These are phyloP conservation scores for Carex kokanica DNA, from an alignment of 176 grass and related monocot species.

Conservation along the genomic window DNA sequence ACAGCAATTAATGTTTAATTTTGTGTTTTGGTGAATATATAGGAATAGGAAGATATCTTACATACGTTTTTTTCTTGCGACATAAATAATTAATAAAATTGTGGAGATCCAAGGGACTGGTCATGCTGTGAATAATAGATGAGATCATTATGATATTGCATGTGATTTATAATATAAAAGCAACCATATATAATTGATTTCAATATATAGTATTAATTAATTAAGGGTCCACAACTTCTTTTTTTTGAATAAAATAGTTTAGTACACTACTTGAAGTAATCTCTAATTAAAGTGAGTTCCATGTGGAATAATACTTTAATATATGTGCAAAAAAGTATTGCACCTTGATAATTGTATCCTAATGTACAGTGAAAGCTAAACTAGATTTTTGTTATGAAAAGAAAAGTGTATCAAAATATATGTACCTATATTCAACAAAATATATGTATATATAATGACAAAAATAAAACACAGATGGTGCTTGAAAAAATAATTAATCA, in stretches of 20 bases:
- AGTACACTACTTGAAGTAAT: background rate
- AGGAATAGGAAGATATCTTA: background rate
- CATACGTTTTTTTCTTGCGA: background rate
- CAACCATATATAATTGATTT: background rate
- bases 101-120: background rate
- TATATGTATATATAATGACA: background rate
- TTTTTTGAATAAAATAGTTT: background rate
- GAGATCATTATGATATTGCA: background rate
- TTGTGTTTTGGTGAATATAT: background rate
- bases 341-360: background rate
- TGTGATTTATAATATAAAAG: background rate
- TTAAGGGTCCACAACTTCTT: background rate
- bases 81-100: background rate
- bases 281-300: background rate
- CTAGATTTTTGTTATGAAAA: background rate
- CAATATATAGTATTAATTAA: background rate
- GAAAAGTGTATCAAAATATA: background rate
- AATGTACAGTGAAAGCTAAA: background rate
- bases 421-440: background rate
- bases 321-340: background rate
- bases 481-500: background rate
- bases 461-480: no score
- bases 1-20: background rate
- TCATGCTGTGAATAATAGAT: background rate
- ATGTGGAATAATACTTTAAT: background rate